These are phyloP conservation scores for Climacium dendroides DNA, from an alignment of 225 moss, liverwort and hornwort species.

Conservation along the genomic window DNA sequence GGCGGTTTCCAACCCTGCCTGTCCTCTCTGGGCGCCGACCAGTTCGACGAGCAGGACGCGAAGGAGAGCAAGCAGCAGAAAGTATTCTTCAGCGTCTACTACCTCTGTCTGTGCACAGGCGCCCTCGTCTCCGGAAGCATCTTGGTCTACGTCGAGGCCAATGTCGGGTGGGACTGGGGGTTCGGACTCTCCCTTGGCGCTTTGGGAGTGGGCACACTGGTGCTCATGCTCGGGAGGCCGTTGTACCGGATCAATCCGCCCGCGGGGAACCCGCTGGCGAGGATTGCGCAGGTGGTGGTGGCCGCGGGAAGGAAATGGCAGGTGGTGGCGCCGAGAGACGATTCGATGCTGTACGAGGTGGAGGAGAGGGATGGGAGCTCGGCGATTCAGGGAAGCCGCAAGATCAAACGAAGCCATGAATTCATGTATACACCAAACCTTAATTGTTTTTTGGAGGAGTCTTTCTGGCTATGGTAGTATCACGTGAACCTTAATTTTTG, in stretches of 20 bases:
- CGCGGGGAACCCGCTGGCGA: constrained; percentile 40
- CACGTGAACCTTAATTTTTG: background rate
- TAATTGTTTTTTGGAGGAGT: background rate
- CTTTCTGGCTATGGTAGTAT: background rate
- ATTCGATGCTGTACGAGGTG: constrained; percentile 22
- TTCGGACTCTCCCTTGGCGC: constrained; percentile 52
- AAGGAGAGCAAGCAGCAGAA: constrained; percentile 62
- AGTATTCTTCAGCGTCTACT: constrained; percentile 70
- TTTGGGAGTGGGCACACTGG: constrained; percentile 16
- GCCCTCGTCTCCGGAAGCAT: constrained; percentile 57
- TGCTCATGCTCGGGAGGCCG: constrained; percentile 42
- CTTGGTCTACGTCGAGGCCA: constrained; percentile 65
- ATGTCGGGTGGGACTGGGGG: constrained; percentile 73
- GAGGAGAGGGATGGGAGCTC: background rate
- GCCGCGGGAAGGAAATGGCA: constrained; percentile 43
- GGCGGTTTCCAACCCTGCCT: constrained; percentile 77
- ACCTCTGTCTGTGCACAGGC: constrained; percentile 45
- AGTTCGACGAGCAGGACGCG: constrained; percentile 60
- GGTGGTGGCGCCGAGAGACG: constrained; percentile 11
- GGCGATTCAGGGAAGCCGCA: constrained; percentile 10
- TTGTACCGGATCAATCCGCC: constrained; percentile 49
- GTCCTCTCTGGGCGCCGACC: constrained; percentile 75
- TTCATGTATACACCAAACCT: constrained; percentile 23
- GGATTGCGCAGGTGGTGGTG: constrained; percentile 60
- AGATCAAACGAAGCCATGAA: constrained; percentile 46